These are phyloP conservation scores for Candida ortonii DNA, from an alignment of 805 yeast species.

Conservation along the genomic window DNA sequence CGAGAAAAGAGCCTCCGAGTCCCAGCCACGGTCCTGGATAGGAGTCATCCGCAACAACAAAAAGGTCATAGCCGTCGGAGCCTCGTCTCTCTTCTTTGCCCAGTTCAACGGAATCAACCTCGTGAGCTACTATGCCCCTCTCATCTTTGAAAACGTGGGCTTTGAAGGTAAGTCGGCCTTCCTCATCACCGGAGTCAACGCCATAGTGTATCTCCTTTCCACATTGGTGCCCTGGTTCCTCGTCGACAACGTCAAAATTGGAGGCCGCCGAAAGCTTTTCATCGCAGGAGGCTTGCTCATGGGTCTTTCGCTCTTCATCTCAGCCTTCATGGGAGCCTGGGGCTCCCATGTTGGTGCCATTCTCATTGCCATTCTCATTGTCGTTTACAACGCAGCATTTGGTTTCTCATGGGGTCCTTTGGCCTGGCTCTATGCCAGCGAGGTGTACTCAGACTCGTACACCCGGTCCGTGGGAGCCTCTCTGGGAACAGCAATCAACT, in stretches of 20 bases:
- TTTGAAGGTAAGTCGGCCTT: slow-evolving; percentile 83
- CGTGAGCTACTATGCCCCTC: slow-evolving; percentile 84
- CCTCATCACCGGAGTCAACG: slow-evolving; percentile 80
- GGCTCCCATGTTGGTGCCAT: slow-evolving; percentile 57
- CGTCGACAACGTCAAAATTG: slow-evolving; percentile 58
- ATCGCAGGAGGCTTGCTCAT: slow-evolving; percentile 72
- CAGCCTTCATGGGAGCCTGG: slow-evolving; percentile 57
- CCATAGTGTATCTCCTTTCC: slow-evolving; percentile 53
- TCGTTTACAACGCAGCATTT: slow-evolving; percentile 76
- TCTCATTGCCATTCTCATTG: slow-evolving; percentile 68
- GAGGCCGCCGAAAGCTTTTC: slow-evolving; percentile 78
- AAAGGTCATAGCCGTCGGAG: slow-evolving; percentile 67
- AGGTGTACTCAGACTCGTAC: slow-evolving; percentile 67
- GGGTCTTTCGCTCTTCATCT: slow-evolving; percentile 62
- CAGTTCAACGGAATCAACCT: slow-evolving; percentile 89
- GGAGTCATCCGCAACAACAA: slow-evolving; percentile 28
- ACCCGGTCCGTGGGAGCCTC: slow-evolving; percentile 88
- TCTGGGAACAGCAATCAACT: slow-evolving; percentile 80
- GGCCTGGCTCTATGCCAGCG: slow-evolving; percentile 84
- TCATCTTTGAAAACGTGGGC: slow-evolving; percentile 89
- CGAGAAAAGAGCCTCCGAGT: slow-evolving; percentile 22
- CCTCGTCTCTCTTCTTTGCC: slow-evolving; percentile 84
- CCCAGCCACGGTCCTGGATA: slow-evolving; percentile 26
- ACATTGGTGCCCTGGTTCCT: slow-evolving; percentile 88
- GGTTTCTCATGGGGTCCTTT: slow-evolving; percentile 92